phyloP scores from a whole-genome alignment of 768 basidiomycete species.

The Amanita muscaria region DNA sequence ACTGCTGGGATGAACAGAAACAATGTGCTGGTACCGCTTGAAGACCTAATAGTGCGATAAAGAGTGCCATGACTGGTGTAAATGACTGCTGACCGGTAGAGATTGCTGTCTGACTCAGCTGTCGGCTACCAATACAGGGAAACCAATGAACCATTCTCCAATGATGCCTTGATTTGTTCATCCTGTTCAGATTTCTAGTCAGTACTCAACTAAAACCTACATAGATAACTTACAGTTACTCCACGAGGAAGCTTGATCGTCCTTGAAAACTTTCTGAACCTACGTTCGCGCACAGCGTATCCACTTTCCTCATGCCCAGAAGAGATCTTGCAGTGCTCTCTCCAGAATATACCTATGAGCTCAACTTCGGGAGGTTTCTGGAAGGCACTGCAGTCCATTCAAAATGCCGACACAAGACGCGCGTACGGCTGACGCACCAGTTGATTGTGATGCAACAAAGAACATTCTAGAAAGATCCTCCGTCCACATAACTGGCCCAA shows the following conservation, averaged over 20 bases:
- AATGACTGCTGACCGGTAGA: too few species aligned
- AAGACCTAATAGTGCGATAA: too few species aligned
- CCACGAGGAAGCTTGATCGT: slow-evolving; percentile 44
- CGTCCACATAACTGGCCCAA: too few species aligned
- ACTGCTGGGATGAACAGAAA: slow-evolving; percentile 41
- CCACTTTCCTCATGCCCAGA: slow-evolving; percentile 29
- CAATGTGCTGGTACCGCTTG: slow-evolving; percentile 29
- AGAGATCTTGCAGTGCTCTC: slow-evolving; percentile 33
- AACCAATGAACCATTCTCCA: slow-evolving; percentile 47
- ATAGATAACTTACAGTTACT: slow-evolving; percentile 37
- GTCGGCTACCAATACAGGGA: too few species aligned
- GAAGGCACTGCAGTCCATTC: slow-evolving; percentile 22
- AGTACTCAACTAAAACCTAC: not conserved
- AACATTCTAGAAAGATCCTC: too few species aligned
- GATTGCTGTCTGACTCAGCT: too few species aligned
- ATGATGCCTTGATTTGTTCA: slow-evolving; percentile 31
- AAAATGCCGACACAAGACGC: too few species aligned
- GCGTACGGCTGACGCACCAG: too few species aligned
- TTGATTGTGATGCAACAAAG: too few species aligned
- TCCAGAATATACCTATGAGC: not conserved
- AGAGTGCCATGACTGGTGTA: too few species aligned
- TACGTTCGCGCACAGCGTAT: slow-evolving; percentile 43
- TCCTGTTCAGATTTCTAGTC: slow-evolving; percentile 13
- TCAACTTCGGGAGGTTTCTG: slow-evolving; percentile 7
- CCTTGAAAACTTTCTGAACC: slow-evolving; percentile 37